Percentiles rank a stretch among this genome's conserved stretches.
Evolutionary conservation across 345 rosid species (phyloP).

Genomic region (Lagerstroemia speciosa): DNA sequence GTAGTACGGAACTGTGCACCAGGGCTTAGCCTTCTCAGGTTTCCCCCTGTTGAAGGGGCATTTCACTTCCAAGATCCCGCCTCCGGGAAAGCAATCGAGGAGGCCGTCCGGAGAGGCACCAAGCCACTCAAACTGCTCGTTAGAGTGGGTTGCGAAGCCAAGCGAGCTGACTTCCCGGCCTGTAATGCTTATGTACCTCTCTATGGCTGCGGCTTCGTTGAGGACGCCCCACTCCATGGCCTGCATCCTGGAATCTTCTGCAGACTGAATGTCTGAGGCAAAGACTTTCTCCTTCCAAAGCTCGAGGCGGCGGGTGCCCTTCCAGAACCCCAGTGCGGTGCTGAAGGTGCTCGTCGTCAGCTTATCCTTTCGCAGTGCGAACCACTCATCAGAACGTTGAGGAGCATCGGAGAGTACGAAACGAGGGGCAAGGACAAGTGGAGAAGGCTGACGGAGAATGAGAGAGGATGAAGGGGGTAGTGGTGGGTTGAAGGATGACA

Average conservation of each 20-base stretch:
- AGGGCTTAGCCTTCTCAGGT: constrained; percentile 66
- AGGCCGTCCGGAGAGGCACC: constrained; percentile 96
- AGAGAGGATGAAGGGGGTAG: constrained; percentile 12
- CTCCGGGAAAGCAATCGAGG: constrained; percentile 45
- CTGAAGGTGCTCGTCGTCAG: constrained; percentile 92
- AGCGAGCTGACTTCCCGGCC: constrained; percentile 57
- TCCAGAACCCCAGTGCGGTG: constrained; percentile 92
- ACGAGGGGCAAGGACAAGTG: constrained; percentile 31
- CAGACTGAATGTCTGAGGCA: constrained; percentile 23
- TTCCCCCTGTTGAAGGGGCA: constrained; percentile 95
- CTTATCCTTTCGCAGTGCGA: constrained; percentile 66
- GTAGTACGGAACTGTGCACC: constrained; percentile 77
- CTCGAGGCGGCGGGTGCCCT: constrained; percentile 61
- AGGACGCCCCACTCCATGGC: constrained; percentile 89
- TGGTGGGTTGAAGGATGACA: neutral
- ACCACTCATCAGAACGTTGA: constrained; percentile 95
- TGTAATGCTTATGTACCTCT: constrained; percentile 59
- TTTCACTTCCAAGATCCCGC: constrained; percentile 84
- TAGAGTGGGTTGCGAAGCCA: constrained; percentile 72
- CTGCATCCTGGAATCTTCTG: constrained; percentile 25
- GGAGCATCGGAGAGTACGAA: constrained; percentile 45
- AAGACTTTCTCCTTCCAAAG: constrained; percentile 93
- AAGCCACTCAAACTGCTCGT: constrained; percentile 53
- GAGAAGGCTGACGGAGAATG: constrained; percentile 25
- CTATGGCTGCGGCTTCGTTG: constrained; percentile 68